Base-by-base conservation (phyloP, 108 stramenopile genomes). In the Chaetoceros muelleri region DNA sequence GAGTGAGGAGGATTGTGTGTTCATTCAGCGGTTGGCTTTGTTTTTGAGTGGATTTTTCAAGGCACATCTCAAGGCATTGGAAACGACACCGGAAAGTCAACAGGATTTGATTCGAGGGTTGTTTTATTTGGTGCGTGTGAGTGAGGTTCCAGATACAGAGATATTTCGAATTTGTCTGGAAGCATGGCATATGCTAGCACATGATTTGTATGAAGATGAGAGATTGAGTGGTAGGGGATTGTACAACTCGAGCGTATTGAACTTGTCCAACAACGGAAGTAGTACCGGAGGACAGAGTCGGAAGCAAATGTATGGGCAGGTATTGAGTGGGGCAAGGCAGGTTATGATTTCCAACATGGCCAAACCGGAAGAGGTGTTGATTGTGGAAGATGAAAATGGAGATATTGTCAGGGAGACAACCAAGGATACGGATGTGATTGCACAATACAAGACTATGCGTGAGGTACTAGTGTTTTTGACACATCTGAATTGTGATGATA, bases 321-420 rank as follows among this genome's bases (percentile, higher is more conserved):
- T 98, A 29, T 72, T 96, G 30, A 84, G 81, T 18, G 89, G 90
- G 17, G 90, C 95, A 3, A 90, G 97, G 31, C 79, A 83, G 25
- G 95, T 99, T 21, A 90, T 98, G 82, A 98, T 98, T 69, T 79
- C 87, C 23, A 91, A 84, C 62, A 99, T 99, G 99, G 96, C 96
- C 58, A 98, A 98, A 66, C 99, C 99, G n/a, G 97, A 99, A 65
- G 99, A 99, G 74, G 99, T 99, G 18, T 81, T 99, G 58, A 90
- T 99, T 66, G 97, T 97, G 1, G 97, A 98, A 67, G 96, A 97
- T 65, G 99, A 98, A 60, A 95, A 96, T 60, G 99, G 99, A 44
- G 94, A 97, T 67, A 93, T 96, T 62, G 95, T 96, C 17, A 78
- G 97, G 46, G 95, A 96, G 74, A 86, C 85, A 19, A 95, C 95